phyloP scores from a whole-genome alignment of 2,329 filamentous ascomycete genomes.

The Pezicula carpinea region DNA sequence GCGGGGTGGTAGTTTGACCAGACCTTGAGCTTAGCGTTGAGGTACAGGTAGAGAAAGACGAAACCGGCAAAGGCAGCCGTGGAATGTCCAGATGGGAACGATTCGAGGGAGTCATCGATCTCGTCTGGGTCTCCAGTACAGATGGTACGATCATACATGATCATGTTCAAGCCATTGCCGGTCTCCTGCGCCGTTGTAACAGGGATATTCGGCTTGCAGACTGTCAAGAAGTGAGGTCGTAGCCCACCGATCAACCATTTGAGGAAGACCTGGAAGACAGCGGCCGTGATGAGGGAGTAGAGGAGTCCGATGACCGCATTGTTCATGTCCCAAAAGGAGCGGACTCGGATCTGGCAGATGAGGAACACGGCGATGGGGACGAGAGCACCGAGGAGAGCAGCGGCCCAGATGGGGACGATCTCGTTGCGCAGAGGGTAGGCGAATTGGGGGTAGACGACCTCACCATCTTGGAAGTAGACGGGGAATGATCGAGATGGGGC shows the following conservation, averaged over 20 bases:
- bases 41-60: slow-evolving; percentile 65
- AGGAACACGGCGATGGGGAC: slow-evolving; percentile 63
- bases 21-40: slow-evolving; percentile 76
- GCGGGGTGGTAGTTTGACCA: slow-evolving; percentile 67
- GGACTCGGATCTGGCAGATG: slow-evolving; percentile 61
- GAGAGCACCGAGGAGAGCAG: slow-evolving; percentile 59
- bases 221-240: slow-evolving; percentile 66
- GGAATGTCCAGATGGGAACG: slow-evolving; percentile 69
- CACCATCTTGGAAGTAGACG: slow-evolving; percentile 59
- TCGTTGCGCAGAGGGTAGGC: slow-evolving; percentile 67
- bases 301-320: slow-evolving; percentile 66
- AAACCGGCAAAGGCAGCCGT: slow-evolving; percentile 71
- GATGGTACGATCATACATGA: slow-evolving; percentile 67
- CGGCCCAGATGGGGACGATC: slow-evolving; percentile 67
- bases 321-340: slow-evolving; percentile 66
- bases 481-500: slow-evolving; percentile 67
- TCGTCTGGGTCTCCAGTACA: slow-evolving; percentile 62
- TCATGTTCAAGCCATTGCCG: slow-evolving; percentile 48
- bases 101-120: slow-evolving; percentile 67
- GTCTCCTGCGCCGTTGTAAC: slow-evolving; percentile 34
- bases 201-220: slow-evolving; percentile 57
- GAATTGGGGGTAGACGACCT: slow-evolving; percentile 66
- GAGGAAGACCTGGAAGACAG: slow-evolving; percentile 73
- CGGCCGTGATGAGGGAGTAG: slow-evolving; percentile 64
- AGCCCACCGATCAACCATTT: slow-evolving; percentile 72